Evolutionary conservation across 2,329 filamentous ascomycete genomes (phyloP), one percentile per base, ranked within the genome.

Genomic region (Aspergillus terreus): DNA sequence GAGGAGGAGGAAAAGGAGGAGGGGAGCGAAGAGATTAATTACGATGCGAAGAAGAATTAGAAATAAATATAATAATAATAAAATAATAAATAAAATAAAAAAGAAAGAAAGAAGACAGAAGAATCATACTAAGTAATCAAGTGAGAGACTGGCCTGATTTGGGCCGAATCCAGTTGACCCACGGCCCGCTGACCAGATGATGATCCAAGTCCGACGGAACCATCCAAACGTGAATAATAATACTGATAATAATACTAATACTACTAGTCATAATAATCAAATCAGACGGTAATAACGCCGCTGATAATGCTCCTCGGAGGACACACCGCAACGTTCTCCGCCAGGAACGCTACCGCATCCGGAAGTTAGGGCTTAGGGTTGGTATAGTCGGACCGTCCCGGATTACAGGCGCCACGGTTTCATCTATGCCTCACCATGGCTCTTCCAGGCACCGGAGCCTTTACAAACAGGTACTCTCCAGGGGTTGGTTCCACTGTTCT

Each of bases 351-450:
- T 10, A 11, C 27, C 27, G 27, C 7, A 30, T 30, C 27, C 6
- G 54, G 44, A 25, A 53, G 2, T n/a, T 64, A 64, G 61, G 63
- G 62, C 49, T 58, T 66, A 64, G 62, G 63, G 63, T 49, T 55
- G 21, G 10, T 10, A 10, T n/a, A 33, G 11, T 36, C 44, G 47
- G 51, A 35, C 47, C 50, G 50, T 19, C 27, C 50, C 50, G 50
- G 35, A 38, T 17, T 17, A 4, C 6, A n/a, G 5, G 15, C 17
- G 15, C 40, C 40, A 42, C 48, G 46, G 36, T 27, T 33, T 54
- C 57, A 58, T 52, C 53, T 44, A 56, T 38, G 14, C 35, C 12
- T 38, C 35, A 17, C 35, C 35, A 38, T 38, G 35, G 35, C 35
- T 38, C 35, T 11, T 17, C 15, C 35, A 38, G 35, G 35, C 35